Conservation (phyloP, 1,139 yeast species). For the Saccharomyces pastorianus region DNA sequence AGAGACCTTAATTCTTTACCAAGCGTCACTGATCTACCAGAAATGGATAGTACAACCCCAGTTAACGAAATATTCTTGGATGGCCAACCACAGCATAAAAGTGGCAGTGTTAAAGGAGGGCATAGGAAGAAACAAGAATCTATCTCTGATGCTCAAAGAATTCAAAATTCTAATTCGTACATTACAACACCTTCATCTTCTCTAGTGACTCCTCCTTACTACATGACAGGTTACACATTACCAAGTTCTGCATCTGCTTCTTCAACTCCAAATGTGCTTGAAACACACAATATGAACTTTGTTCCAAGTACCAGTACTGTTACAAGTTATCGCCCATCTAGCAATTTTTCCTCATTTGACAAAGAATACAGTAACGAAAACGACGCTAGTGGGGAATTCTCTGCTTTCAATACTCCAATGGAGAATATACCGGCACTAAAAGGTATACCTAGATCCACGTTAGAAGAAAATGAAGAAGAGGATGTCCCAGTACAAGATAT, state of each 20-base stretch:
- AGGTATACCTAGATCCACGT: conserved; percentile 14
- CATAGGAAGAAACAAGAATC: conserved; percentile 26
- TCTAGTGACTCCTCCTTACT: conserved; percentile 20
- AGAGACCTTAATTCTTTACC: conserved; percentile 17
- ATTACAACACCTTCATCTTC: conserved; percentile 15
- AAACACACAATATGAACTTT: conserved; percentile 1
- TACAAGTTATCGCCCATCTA: conserved; percentile 1
- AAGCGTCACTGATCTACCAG: conserved; percentile 7
- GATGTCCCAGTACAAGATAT: conserved; percentile 2
- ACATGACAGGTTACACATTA: conserved; percentile 15
- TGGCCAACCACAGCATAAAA: conserved; percentile 10
- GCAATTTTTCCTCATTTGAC: conserved; percentile 1
- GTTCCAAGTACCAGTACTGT: neutral
- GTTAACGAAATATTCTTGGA: conserved; percentile 19
- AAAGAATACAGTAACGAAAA: conserved; percentile 1
- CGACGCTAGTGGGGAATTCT: neutral
- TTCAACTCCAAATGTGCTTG: conserved; percentile 22
- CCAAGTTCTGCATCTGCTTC: conserved; percentile 20
- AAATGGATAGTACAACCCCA: neutral
- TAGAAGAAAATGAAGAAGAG: conserved; percentile 15
- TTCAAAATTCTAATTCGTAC: conserved; percentile 9
- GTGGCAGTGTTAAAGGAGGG: conserved; percentile 5
- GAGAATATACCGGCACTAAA: conserved; percentile 13
- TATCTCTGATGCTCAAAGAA: conserved; percentile 20
- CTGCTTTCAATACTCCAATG: conserved; percentile 3